Evolutionary conservation across 1,139 yeast species (phyloP).

Genomic region (Candida freyschussii): DNA sequence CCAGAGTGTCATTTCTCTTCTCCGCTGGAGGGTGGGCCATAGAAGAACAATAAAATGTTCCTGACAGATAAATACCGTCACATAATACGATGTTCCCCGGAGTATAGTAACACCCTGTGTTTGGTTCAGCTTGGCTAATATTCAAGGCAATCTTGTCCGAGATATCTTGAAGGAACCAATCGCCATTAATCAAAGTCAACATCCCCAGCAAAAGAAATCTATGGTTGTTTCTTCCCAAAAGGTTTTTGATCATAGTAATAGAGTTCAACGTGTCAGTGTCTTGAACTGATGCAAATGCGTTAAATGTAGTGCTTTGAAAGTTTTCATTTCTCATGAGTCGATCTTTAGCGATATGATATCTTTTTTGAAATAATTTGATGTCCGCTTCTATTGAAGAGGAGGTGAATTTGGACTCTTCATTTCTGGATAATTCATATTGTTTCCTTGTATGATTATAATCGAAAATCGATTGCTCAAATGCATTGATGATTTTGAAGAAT

Average conservation of each 20-base stretch:
- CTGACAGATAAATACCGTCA: conserved; percentile 77
- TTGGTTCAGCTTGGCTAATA: conserved; percentile 58
- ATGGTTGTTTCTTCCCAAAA: conserved; percentile 78
- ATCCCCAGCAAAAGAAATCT: conserved; percentile 78
- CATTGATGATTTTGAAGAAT: conserved; percentile 62
- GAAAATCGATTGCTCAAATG: conserved; percentile 62
- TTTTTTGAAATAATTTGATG: conserved; percentile 35
- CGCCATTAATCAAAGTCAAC: conserved; percentile 59
- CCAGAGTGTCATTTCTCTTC: conserved; percentile 57
- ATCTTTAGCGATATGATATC: conserved; percentile 63
- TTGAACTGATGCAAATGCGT: conserved; percentile 30
- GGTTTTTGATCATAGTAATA: conserved; percentile 73
- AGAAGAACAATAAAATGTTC: conserved; percentile 66
- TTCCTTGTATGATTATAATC: conserved; percentile 61
- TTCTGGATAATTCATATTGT: conserved; percentile 45
- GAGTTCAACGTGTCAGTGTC: conserved; percentile 35
- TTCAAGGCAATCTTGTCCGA: conserved; percentile 68
- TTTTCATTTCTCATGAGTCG: conserved; percentile 70
- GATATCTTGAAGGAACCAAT: conserved; percentile 74
- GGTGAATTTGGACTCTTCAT: conserved; percentile 15
- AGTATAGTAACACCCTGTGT: conserved; percentile 64
- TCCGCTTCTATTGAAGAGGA: conserved; percentile 31
- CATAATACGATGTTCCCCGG: conserved; percentile 78
- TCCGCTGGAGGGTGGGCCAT: conserved; percentile 91
- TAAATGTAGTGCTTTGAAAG: conserved; percentile 38